Base-by-base conservation (phyloP, 305 asterid genomes). In the Fraxinus ornus region DNA sequence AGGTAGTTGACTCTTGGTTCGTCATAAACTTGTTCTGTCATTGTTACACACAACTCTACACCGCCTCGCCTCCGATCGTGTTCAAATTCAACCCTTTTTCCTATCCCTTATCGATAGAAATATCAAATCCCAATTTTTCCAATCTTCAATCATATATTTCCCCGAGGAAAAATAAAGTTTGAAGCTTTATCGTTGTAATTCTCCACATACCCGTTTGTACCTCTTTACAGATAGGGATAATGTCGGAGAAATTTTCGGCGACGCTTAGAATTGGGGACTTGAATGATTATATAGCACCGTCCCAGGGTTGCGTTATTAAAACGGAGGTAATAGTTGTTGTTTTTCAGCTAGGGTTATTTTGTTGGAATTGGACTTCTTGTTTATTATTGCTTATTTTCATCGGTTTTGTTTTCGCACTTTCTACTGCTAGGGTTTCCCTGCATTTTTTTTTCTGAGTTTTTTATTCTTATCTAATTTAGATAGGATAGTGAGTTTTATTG, bases 231-330 rank as follows among this genome's bases (percentile, higher is more conserved):
- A 22, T 72, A 3, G 77, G 12, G 66, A 62, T 36, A 35, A 95
- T 92, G 99, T 89, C 98, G 77, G 93, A 90, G 80, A 95, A 91
- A 80, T 95, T 94, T 83, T 95, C 99, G 33, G 98, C 99, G 19
- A 90, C 98, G 81, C 90, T 95, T 70, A 87, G 97, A 84, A 87
- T 93, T 41, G 99, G 99, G 75, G 99, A 95, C 88, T 84, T 95
- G 91, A 95, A 94, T 86, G 99, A 95, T 89, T 95, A 84, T 90
- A 94, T 95, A 91, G 95, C 98, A 52, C 99, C 99, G 3, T 93
- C 99, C 0, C 99, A 95, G 82, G 99, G 98, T 21, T 95, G 99
- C 47, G 98, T 95, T 62, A 87, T 95, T 81, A 88, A 91, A 87
- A 75, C 88, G 26, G 91, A 91, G 97, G 97, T 93, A 79, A 36